These are phyloP conservation scores for Tolypocladium cylindrosporum DNA, from an alignment of 2,329 filamentous ascomycete species.

Conservation along the genomic window DNA sequence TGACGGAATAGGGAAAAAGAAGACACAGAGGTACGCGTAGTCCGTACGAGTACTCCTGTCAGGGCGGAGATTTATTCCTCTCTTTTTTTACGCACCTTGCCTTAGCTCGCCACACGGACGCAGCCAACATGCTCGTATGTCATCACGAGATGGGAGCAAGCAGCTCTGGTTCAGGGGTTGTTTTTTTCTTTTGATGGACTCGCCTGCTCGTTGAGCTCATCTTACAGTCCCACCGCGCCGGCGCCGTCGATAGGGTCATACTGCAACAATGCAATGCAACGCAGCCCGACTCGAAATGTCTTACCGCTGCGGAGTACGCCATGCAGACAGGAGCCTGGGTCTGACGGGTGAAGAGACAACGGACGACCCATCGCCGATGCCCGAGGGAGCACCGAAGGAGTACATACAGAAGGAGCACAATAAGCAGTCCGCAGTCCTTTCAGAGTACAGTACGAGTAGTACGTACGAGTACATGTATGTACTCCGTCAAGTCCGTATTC, in stretches of 20 bases:
- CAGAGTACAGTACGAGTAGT: no score
- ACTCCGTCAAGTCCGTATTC: no score
- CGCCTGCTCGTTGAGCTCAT: no score
- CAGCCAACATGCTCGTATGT: background rate
- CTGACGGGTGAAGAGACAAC: background rate
- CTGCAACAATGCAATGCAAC: background rate
- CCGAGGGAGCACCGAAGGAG: background rate
- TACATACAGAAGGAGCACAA: no score
- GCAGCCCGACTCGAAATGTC: background rate
- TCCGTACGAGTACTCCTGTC: no score
- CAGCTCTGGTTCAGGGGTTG: background rate
- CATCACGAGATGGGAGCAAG: background rate
- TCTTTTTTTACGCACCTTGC: background rate
- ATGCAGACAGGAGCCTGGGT: no score
- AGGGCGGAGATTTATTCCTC: background rate
- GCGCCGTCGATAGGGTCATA: background rate
- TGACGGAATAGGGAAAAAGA: background rate
- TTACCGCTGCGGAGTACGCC: background rate
- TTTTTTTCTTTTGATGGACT: no score
- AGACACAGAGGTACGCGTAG: background rate
- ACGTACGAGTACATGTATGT: background rate
- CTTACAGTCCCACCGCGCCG: no score
- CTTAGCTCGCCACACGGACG: background rate
- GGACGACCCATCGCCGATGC: background rate
- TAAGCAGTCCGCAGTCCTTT: no score